These are phyloP conservation scores for Plasmopara muralis DNA, from an alignment of 352 stramenopile species.

Conservation along the genomic window DNA sequence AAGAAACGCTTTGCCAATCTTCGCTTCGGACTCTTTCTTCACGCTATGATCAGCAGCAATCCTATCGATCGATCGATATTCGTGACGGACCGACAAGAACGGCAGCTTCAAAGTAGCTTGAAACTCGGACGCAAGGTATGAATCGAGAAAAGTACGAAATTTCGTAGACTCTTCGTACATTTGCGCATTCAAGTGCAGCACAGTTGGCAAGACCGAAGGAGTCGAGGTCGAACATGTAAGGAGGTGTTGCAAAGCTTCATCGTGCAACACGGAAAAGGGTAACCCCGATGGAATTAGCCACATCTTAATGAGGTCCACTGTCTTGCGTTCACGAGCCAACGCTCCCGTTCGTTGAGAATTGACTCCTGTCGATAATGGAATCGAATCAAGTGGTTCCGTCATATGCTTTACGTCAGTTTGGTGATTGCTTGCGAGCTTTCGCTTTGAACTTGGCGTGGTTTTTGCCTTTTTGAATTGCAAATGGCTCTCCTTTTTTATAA, in stretches of 20 bases:
- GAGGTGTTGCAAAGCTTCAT: conserved; percentile 18
- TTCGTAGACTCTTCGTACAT: conserved; percentile 25
- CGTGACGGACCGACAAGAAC: conserved; percentile 21
- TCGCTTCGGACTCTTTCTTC: conserved; percentile 5
- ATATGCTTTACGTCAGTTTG: not conserved
- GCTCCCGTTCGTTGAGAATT: not conserved
- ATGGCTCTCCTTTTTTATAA: not conserved
- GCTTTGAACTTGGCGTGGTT: conserved; percentile 5
- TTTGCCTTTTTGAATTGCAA: conserved; percentile 17
- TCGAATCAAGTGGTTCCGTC: not conserved
- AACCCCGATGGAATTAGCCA: conserved; percentile 30
- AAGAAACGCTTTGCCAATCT: conserved; percentile 14
- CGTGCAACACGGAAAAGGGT: conserved; percentile 12
- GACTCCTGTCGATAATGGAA: not conserved
- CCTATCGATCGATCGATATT: conserved; percentile 10
- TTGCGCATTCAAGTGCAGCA: conserved; percentile 5
- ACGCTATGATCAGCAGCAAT: conserved; percentile 4
- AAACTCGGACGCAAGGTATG: conserved; percentile 20
- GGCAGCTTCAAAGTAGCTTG: conserved; percentile 14
- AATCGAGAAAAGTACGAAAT: conserved; percentile 13
- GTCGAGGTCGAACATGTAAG: conserved; percentile 6
- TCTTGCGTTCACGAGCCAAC: conserved; percentile 13
- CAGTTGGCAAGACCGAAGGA: conserved; percentile 5
- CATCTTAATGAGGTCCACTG: conserved; percentile 13
- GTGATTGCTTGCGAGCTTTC: not conserved